Conservation (phyloP, 148 eudicot species). For the Euryodendron excelsum region DNA sequence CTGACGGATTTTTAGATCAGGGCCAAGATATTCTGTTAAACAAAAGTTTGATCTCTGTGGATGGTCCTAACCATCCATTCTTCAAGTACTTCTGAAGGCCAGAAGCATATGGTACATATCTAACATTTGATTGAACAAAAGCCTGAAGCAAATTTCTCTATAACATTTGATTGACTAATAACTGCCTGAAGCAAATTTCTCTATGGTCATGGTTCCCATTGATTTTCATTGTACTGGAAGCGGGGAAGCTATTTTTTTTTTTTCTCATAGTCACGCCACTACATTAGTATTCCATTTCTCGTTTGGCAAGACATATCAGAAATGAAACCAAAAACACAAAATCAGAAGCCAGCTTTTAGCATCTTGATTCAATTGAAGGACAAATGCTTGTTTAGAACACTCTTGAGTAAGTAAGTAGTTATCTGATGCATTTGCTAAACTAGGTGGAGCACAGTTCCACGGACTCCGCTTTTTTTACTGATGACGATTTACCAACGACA, state of each 20-base stretch:
- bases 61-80: slow-evolving; percentile 1
- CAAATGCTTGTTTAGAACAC: neutral
- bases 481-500: slow-evolving; percentile 50
- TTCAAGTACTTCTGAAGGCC: neutral
- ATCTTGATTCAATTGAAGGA: neutral
- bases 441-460: slow-evolving; percentile 42
- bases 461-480: slow-evolving; percentile 50
- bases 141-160: too few relatives aligned
- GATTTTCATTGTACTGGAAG: too few relatives aligned
- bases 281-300: neutral
- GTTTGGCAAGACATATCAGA: neutral
- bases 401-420: neutral
- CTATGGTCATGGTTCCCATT: too few relatives aligned
- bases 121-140: too few relatives aligned
- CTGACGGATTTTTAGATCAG: neutral
- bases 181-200: neutral
- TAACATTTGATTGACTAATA: neutral
- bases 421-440: slow-evolving; percentile 15
- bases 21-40: neutral
- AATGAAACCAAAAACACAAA: neutral
- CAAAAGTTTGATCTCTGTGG: neutral
- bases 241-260: neutral
- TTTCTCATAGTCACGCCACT: neutral
- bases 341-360: neutral
- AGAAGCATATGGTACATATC: neutral